Conservation (phyloP, 2,329 filamentous ascomycete genomes). For the Penicillium digitatum region DNA sequence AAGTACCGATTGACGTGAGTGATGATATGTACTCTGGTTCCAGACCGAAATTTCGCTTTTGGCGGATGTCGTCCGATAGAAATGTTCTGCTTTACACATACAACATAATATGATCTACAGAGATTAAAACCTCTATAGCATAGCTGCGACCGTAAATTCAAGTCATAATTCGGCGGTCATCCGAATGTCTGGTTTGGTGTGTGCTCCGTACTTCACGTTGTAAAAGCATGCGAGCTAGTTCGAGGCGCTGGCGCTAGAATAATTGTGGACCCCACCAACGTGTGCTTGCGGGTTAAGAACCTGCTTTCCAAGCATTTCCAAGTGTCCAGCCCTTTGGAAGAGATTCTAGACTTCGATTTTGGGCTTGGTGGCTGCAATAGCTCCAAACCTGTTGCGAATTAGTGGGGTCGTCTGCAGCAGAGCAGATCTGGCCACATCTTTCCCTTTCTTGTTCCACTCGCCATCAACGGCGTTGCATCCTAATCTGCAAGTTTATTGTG, state of each 20-base stretch:
- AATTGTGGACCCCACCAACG: constrained; percentile 2
- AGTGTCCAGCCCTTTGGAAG: constrained; percentile 1
- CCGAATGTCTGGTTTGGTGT: background rate
- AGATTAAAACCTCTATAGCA: background rate
- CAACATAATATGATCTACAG: background rate
- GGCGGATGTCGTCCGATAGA: background rate
- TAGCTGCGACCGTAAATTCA: background rate
- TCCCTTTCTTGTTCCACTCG: background rate
- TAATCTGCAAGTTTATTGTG: background rate
- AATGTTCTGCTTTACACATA: background rate
- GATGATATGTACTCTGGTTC: background rate
- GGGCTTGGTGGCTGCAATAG: constrained; percentile 7
- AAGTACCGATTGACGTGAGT: background rate
- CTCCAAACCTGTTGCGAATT: background rate
- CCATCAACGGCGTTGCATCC: background rate
- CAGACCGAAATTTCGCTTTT: background rate
- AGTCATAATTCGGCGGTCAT: background rate
- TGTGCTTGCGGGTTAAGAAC: constrained; percentile 1
- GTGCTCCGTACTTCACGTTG: background rate
- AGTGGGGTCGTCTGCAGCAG: background rate
- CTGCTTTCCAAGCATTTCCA: constrained; percentile 1
- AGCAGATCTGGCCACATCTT: background rate
- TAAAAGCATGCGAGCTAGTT: constrained; percentile 4
- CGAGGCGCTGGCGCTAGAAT: constrained; percentile 8
- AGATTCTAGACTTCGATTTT: constrained; percentile 8